Evolutionary conservation across 179 eudicot species (phyloP).

Genomic region (Camellia oleifera): DNA sequence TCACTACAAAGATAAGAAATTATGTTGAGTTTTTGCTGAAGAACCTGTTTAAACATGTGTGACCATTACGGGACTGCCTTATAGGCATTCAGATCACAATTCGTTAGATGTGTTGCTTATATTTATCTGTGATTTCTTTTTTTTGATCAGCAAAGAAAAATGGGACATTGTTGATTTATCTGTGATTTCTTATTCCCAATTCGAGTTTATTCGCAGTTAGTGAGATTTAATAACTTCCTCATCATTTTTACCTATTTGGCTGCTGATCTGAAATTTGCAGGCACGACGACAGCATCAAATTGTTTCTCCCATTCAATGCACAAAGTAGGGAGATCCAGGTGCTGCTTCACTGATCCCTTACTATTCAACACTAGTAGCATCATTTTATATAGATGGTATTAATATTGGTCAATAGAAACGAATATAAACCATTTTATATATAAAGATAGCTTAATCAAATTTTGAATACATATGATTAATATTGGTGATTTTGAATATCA

Average conservation of each 20-base stretch:
- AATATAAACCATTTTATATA: no score
- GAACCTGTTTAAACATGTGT: background rate
- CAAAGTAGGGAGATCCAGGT: background rate
- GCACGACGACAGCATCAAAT: background rate
- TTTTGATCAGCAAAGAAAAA: no score
- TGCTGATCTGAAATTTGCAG: conserved; percentile 11
- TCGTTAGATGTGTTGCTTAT: background rate
- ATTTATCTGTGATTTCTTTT: background rate
- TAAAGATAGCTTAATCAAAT: no score
- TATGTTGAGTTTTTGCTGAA: background rate
- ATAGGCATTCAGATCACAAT: background rate
- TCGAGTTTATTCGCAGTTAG: background rate
- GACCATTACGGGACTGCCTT: background rate
- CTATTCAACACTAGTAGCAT: background rate
- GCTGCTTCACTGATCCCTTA: background rate
- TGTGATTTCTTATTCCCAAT: background rate
- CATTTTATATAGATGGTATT: background rate
- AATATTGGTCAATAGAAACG: no score
- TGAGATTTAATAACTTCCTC: background rate
- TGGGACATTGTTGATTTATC: background rate
- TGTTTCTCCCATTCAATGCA: background rate
- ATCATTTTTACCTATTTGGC: background rate
- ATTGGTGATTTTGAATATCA: no score
- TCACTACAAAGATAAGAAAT: background rate
- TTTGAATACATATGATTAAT: no score